Conservation (phyloP, 2,329 filamentous ascomycete species). For the Westerdykella ornata region DNA sequence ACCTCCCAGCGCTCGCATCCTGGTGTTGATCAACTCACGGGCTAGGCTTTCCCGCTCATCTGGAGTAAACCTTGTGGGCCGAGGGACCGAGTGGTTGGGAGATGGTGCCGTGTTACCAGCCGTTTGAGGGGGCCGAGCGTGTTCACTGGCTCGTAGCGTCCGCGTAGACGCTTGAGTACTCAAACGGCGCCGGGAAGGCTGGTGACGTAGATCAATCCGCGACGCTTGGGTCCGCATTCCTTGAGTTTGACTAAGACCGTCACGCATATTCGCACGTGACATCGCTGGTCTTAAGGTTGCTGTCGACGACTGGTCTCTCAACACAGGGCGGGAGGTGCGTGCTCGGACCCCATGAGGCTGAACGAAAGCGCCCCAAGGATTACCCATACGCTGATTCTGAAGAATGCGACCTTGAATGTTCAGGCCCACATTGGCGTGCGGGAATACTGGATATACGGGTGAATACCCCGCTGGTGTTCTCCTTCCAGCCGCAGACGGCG, state of each 20-base stretch:
- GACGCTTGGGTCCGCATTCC: constrained; percentile 31
- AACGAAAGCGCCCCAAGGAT: constrained; percentile 35
- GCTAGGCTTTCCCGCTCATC: constrained; percentile 32
- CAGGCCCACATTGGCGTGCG: constrained; percentile 27
- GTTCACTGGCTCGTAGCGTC: constrained; percentile 30
- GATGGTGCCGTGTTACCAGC: constrained; percentile 15
- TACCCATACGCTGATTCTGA: constrained; percentile 26
- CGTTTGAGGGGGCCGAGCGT: constrained; percentile 27
- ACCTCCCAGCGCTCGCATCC: constrained; percentile 25
- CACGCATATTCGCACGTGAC: constrained; percentile 33
- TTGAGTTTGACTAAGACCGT: constrained; percentile 19
- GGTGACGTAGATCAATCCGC: constrained; percentile 30
- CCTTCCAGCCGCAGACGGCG: constrained; percentile 31
- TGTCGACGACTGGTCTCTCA: constrained; percentile 37
- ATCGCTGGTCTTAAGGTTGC: constrained; percentile 31
- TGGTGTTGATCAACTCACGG: constrained; percentile 33
- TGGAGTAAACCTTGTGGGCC: constrained; percentile 23
- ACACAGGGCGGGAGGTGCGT: constrained; percentile 29
- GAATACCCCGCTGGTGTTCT: constrained; percentile 30
- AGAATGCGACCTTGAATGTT: constrained; percentile 31
- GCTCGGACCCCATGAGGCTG: constrained; percentile 20
- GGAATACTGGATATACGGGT: constrained; percentile 24
- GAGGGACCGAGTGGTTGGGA: constrained; percentile 14
- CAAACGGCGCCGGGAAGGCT: constrained; percentile 33
- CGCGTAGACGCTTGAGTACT: constrained; percentile 32